phyloP scores from a whole-genome alignment of 495 filamentous ascomycete species.

The Apiosordaria backusii region DNA sequence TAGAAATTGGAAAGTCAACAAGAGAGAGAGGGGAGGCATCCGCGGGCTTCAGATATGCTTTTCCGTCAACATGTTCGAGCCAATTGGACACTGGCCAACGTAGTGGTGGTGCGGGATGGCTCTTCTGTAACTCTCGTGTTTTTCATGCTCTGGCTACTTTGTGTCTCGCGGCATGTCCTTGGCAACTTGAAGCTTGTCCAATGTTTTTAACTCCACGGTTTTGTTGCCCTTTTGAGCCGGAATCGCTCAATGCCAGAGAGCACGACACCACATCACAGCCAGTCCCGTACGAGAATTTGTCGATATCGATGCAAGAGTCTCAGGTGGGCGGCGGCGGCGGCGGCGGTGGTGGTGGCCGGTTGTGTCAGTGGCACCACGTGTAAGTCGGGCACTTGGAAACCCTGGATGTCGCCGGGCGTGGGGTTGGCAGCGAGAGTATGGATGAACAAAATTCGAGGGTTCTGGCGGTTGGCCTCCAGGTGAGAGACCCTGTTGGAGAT shows the following conservation, averaged over 20 bases:
- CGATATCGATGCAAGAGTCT: constrained; percentile 1
- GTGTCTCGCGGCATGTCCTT: constrained; percentile 10
- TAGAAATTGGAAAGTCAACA: neutral
- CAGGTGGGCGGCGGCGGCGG: neutral
- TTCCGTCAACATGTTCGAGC: neutral
- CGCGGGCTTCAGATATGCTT: neutral
- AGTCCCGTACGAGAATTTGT: neutral
- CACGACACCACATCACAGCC: neutral
- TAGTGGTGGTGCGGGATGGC: constrained; percentile 2
- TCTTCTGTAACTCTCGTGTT: constrained; percentile 16
- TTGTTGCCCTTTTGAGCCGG: neutral
- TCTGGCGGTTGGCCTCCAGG: constrained; percentile 11
- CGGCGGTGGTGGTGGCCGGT: constrained; percentile 1
- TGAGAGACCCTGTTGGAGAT: constrained; percentile 7
- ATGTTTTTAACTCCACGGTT: neutral
- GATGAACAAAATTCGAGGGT: constrained; percentile 6
- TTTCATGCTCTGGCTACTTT: neutral
- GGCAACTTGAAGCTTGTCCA: constrained; percentile 4
- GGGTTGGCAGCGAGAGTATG: constrained; percentile 20
- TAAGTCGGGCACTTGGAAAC: constrained; percentile 29
- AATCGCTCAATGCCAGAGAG: neutral
- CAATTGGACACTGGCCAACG: neutral
- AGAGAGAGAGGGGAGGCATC: neutral
- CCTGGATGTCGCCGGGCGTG: constrained; percentile 23
- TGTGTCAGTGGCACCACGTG: constrained; percentile 36